phyloP scores from a whole-genome alignment of 116 monocot genomes.

The Iris pallida region DNA sequence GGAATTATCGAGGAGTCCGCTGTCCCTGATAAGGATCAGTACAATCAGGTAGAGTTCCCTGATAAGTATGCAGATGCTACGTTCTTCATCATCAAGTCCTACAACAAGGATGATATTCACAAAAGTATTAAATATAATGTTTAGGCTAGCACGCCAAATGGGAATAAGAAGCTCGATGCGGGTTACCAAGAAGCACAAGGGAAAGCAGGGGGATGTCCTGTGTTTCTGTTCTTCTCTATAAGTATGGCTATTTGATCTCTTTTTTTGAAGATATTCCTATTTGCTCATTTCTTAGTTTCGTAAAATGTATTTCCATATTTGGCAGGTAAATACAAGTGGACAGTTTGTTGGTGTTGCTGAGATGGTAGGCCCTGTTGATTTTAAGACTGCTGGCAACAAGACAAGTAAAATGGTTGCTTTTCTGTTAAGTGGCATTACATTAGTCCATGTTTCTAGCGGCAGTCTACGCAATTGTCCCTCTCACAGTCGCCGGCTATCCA shows the following conservation, averaged over 20 bases:
- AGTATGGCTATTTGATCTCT: neutral
- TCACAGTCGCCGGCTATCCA: no score
- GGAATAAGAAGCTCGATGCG: slow-evolving; percentile 54
- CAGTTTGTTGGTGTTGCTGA: slow-evolving; percentile 97
- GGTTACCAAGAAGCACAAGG: slow-evolving; percentile 45
- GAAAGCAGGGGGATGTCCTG: slow-evolving; percentile 28
- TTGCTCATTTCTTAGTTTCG: neutral
- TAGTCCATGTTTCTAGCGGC: no score
- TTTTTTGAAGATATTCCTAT: neutral
- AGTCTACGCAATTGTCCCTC: no score
- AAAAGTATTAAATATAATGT: slow-evolving; percentile 58
- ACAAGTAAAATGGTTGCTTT: slow-evolving; percentile 96
- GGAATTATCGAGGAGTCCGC: slow-evolving; percentile 36
- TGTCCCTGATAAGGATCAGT: slow-evolving; percentile 40
- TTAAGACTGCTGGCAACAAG: slow-evolving; percentile 95
- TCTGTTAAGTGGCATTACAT: slow-evolving; percentile 82
- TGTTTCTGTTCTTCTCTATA: slow-evolving; percentile 60
- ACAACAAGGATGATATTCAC: slow-evolving; percentile 57
- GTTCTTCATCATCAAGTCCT: slow-evolving; percentile 57
- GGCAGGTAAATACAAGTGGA: slow-evolving; percentile 87
- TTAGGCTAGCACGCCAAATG: slow-evolving; percentile 57
- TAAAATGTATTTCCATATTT: neutral
- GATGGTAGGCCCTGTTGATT: slow-evolving; percentile 96
- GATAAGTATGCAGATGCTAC: slow-evolving; percentile 39
- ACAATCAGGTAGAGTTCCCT: slow-evolving; percentile 31